Evolutionary conservation across 164 flowering plant genomes (phyloP), one percentile per base, ranked within the genome.

Genomic region (Kalanchoe fedtschenkoi): DNA sequence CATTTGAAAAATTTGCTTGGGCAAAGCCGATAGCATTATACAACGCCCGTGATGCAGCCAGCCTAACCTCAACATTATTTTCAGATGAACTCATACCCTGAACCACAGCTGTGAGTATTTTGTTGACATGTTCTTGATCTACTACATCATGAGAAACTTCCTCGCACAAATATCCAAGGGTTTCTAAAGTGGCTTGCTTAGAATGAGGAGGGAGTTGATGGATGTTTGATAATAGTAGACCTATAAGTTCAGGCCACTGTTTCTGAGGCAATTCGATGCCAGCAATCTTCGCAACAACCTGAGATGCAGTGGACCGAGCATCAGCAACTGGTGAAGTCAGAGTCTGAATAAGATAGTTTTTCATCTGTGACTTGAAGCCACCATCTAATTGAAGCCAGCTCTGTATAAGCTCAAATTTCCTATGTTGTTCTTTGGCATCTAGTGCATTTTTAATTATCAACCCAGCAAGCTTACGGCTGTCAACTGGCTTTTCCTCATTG

Each of bases 131-230:
- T 61, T 82, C 89, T 62, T 84, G 89, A 22, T 82, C 86, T 1
- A 84, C 75, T 58, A 75, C 81, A 64, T 84, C 83, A 22, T 86
- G 82, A 35, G 81, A 82, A 22, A 84, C 81, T 70, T 84, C 89
- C 74, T 84, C 89, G 70, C 89, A 84, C 68, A 84, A 39, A 67
- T 82, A 84, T 0, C 89, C 89, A 30, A 84, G 78, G 33, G 89
- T 82, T 68, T 84, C 89, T 14, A 84, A 69, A 44, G 89, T 84
- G 16, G 89, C 89, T 74, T 84, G 89, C 79, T 82, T 84, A 2
- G 75, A 75, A 73, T 80, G 76, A 73, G 75, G 70, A 4, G 89
- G 79, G 34, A 78, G 72, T 61, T 77, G 83, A 34, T 82, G 85
- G 70, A 78, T 71, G 68, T 80, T 82, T 60, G 80, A 74, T 58